These are phyloP conservation scores for Chrysochromulina tobinii DNA, from an alignment of 78 protist species.

Conservation along the genomic window DNA sequence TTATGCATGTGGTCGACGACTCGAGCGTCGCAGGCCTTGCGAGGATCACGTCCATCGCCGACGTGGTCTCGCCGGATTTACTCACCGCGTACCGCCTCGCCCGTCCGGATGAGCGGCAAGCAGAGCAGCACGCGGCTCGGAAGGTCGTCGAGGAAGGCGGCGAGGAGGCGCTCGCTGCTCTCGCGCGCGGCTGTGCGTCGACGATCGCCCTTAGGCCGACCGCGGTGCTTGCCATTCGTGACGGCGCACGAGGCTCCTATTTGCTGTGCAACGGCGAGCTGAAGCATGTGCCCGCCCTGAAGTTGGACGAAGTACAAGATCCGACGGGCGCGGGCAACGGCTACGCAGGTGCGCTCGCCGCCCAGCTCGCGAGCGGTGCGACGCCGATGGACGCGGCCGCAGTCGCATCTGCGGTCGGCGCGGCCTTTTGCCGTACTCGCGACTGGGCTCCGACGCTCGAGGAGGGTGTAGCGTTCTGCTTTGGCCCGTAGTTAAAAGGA, in stretches of 20 bases:
- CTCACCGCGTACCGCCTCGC: too few species aligned
- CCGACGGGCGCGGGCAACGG: not conserved
- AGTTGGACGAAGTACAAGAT: not conserved
- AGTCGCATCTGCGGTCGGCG: not conserved
- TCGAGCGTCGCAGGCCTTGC: not conserved
- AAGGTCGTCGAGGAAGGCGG: too few species aligned
- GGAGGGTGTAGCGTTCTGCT: too few species aligned
- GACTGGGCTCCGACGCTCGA: not conserved
- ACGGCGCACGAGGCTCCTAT: not conserved
- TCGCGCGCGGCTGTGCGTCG: too few species aligned
- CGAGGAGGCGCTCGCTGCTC: too few species aligned
- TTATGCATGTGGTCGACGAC: not conserved
- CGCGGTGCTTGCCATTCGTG: not conserved
- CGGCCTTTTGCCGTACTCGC: not conserved
- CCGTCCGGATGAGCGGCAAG: too few species aligned
- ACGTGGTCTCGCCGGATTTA: too few species aligned
- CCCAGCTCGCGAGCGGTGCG: not conserved
- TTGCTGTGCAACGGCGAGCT: not conserved
- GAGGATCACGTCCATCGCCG: not conserved
- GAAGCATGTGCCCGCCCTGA: not conserved
- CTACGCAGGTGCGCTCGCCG: not conserved
- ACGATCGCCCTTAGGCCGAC: too few species aligned
- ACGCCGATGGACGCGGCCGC: not conserved
- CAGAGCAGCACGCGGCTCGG: too few species aligned
- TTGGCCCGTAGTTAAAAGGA: too few species aligned